These are phyloP conservation scores for Arabidopsis thaliana DNA, from an alignment of 345 rosid species.

Conservation along the genomic window DNA sequence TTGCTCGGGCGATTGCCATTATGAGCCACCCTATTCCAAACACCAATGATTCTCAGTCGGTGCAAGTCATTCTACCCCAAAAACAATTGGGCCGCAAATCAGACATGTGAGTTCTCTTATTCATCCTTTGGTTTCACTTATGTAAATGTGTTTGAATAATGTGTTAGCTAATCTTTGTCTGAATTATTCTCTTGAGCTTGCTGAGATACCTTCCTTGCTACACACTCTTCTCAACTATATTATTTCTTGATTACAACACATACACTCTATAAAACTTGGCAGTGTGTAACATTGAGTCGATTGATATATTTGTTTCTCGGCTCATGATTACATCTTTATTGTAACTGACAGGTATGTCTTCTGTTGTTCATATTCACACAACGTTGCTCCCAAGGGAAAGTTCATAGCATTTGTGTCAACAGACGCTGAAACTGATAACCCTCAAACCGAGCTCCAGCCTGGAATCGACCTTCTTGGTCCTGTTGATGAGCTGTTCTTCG, in stretches of 20 bases:
- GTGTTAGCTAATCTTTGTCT: conserved; percentile 17
- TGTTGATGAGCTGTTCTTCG: conserved; percentile 86
- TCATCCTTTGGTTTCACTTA: not conserved
- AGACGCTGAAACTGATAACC: conserved; percentile 86
- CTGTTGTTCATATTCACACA: conserved; percentile 90
- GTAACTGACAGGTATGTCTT: conserved; percentile 74
- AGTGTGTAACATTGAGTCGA: not conserved
- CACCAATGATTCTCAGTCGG: conserved; percentile 51
- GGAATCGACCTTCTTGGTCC: conserved; percentile 87
- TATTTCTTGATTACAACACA: not conserved
- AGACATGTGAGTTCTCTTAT: conserved; percentile 55
- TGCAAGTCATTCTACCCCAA: conserved; percentile 52
- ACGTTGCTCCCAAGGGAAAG: conserved; percentile 91
- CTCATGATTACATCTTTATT: conserved; percentile 16
- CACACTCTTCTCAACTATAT: not conserved
- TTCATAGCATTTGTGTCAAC: conserved; percentile 92
- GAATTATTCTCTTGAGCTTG: conserved; percentile 9
- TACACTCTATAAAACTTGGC: conserved; percentile 6
- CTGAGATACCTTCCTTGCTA: not conserved
- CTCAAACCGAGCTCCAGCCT: conserved; percentile 74
- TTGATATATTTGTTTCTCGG: conserved; percentile 21
- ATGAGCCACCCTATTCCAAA: conserved; percentile 53
- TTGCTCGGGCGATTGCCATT: conserved; percentile 50
- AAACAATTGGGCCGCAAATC: conserved; percentile 52
- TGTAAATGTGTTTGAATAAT: conserved; percentile 18